These are phyloP conservation scores for Hortaea sp. DNA, from an alignment of 2,329 filamentous ascomycete genomes.

Conservation along the genomic window DNA sequence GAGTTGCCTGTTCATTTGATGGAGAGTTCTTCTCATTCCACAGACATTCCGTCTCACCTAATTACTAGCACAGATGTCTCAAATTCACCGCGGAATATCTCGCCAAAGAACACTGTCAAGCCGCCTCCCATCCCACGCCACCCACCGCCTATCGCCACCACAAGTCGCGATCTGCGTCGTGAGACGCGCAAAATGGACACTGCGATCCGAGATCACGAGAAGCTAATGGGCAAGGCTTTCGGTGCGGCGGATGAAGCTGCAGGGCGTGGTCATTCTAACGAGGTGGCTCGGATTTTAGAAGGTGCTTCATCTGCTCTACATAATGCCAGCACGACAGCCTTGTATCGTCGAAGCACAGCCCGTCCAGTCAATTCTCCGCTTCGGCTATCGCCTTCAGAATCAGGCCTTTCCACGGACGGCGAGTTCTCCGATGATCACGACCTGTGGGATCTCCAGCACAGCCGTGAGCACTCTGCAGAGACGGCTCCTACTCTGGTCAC, in stretches of 20 bases:
- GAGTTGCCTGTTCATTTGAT: slow-evolving; percentile 7
- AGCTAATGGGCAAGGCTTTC: slow-evolving; percentile 34
- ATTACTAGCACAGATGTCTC: not conserved
- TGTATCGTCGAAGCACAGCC: not conserved
- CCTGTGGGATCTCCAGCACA: not conserved
- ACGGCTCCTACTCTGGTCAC: slow-evolving; percentile 13
- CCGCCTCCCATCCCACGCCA: not conserved
- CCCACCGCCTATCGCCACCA: not conserved
- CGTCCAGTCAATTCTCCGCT: not conserved
- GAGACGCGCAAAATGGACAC: slow-evolving; percentile 10
- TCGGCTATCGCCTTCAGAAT: not conserved
- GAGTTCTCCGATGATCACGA: not conserved
- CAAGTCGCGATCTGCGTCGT: slow-evolving; percentile 1
- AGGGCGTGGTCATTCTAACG: slow-evolving; percentile 23
- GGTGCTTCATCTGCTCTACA: slow-evolving; percentile 28
- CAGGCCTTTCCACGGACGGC: not conserved
- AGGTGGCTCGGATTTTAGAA: slow-evolving; percentile 32
- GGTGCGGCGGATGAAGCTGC: slow-evolving; percentile 26
- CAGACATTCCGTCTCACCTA: slow-evolving; percentile 1
- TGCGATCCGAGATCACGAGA: slow-evolving; percentile 31
- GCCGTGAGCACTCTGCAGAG: not conserved
- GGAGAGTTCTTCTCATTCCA: slow-evolving; percentile 6
- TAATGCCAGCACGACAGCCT: slow-evolving; percentile 15
- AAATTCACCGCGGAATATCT: not conserved
- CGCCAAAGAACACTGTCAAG: not conserved